Evolutionary conservation across 768 basidiomycete species (phyloP), one percentile per base, ranked within the genome.

Genomic region (Pseudohyphozyma bogoriensis): DNA sequence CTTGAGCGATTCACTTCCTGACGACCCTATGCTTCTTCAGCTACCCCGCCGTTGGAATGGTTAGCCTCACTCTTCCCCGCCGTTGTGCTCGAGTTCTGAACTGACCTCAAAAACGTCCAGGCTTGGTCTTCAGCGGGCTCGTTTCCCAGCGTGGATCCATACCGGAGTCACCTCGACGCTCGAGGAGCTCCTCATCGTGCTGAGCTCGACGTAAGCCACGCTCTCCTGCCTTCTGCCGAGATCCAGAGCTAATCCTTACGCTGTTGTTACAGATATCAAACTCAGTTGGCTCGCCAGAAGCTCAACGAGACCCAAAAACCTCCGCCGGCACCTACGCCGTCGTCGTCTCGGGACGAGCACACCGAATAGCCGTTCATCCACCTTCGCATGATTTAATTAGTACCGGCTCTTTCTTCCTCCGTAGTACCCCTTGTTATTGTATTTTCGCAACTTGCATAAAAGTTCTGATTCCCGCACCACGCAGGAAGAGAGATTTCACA

Each of bases 171-270:
- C 51, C 7, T 75, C 78, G 57, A 86, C 89, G 5, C 74, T 90
- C 54, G 87, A 89, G 74, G 82, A 86, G 71, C 86, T 91, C 2
- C 56, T 57, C 39, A 31, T 57, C 37, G 2, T 50, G 31, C 39
- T 58, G 12, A 31, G 28, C 4, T 49, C 47, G 1, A 49, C 47
- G 47, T 49, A 18, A 12, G 47, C 18, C 29, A 12, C 26, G n/a
- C 29, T 49, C 47, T 29, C 29, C 26, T 6, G 2, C 6, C 7
- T 9, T 26, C 28, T 15, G 29, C 28, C 45, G 26, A n/a, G 47
- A n/a, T n/a, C 28, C 2, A 9, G 2, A 9, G 28, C 47, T 49
- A 29, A 49, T 6, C 4, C 47, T 1, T 29, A n/a, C n/a, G n/a
- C 16, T 18, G 29, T 26, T 26, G 15, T 5, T 49, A 2, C 29